Percentiles rank a stretch among this genome's conserved stretches.
Evolutionary conservation across 306 rosid genomes (phyloP).

Genomic region (Fagus sylvatica): DNA sequence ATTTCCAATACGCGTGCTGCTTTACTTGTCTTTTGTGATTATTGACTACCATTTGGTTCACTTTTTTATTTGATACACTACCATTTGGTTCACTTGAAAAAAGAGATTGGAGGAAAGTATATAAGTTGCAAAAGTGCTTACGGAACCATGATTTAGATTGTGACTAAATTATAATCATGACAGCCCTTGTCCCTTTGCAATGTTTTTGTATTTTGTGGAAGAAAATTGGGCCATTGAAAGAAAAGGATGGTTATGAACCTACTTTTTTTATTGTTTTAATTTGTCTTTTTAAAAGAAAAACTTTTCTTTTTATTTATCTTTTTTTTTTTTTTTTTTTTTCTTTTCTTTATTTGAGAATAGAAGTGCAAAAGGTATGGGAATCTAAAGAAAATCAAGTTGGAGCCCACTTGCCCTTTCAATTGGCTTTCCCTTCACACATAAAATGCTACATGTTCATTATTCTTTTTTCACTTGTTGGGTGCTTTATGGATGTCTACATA

Average conservation of each 20-base stretch:
- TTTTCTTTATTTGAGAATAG: constrained; percentile 19
- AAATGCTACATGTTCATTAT: neutral
- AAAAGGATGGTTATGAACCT: constrained; percentile 25
- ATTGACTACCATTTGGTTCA: constrained; percentile 11
- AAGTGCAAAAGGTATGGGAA: constrained; percentile 30
- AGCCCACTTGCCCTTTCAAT: constrained; percentile 20
- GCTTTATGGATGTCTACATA: constrained; percentile 12
- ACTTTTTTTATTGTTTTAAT: constrained; percentile 9
- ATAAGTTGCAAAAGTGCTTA: constrained; percentile 33
- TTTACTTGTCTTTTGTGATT: constrained; percentile 6
- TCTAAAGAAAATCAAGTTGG: constrained; percentile 27
- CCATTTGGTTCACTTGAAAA: constrained; percentile 6
- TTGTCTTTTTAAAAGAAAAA: neutral
- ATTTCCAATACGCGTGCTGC: constrained; percentile 15
- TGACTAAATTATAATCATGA: constrained; percentile 41
- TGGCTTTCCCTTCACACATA: constrained; percentile 5
- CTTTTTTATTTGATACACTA: neutral
- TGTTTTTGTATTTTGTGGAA: constrained; percentile 32
- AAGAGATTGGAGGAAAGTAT: constrained; percentile 2
- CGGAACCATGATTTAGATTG: constrained; percentile 32
- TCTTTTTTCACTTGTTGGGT: constrained; percentile 17
- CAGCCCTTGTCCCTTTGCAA: constrained; percentile 42
- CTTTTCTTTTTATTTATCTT: constrained; percentile 18
- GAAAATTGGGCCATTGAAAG: constrained; percentile 36
- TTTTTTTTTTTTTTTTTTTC: constrained; percentile 19